Evolutionary conservation across 2,329 filamentous ascomycete species (phyloP), one percentile per base, ranked within the genome.

Genomic region (Taxawa tesnikishii): DNA sequence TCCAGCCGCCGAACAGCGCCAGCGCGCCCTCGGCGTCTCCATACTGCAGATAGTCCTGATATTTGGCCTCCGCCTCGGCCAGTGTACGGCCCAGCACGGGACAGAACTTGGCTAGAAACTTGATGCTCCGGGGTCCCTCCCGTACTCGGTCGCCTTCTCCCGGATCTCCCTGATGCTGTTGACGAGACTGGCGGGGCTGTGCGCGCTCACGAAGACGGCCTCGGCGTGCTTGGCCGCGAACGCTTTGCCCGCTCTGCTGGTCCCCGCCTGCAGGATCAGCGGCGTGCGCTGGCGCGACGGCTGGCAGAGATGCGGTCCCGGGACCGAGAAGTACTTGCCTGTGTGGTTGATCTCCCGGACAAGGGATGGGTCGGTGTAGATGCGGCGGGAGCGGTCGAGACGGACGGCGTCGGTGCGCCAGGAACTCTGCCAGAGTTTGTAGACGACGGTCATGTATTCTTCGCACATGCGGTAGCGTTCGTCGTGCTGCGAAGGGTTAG

Each of bases 1-100:
- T 83, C 78, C 79, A 84, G 2, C 79, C 79, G 13, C 77, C 76
- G 43, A 83, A 84, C 12, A 83, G 53, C 2, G 78, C 74, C 35
- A 83, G 48, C 0, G 77, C 79, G 2, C 79, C 79, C 41, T 78
- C 79, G 26, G 68, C 61, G 2, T 68, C 68, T 0, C 74, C 79
- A 45, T 80, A 72, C 39, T 63, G 65, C 43, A 64, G 59, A 8
- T 65, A 40, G 35, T 69, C 64, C 14, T 60, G 58, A 21, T 66
- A 58, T 43, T 75, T 75, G 1, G 50, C 59, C 24, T 55, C 50
- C 0, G 70, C 71, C 42, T 73, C 70, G 38, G 49, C 50, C 18
- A 55, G 48, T n/a, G 55, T 57, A 3, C 38, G 29, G 0, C 52
- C 54, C 2, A 58, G 29, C 11, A 58, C 47, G 1, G 54, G 53